A percentile compares a stretch with the other conserved stretches of the same genome.
phyloP scores from a whole-genome alignment of 2,329 filamentous ascomycete genomes.

The Epichloe bromicola region DNA sequence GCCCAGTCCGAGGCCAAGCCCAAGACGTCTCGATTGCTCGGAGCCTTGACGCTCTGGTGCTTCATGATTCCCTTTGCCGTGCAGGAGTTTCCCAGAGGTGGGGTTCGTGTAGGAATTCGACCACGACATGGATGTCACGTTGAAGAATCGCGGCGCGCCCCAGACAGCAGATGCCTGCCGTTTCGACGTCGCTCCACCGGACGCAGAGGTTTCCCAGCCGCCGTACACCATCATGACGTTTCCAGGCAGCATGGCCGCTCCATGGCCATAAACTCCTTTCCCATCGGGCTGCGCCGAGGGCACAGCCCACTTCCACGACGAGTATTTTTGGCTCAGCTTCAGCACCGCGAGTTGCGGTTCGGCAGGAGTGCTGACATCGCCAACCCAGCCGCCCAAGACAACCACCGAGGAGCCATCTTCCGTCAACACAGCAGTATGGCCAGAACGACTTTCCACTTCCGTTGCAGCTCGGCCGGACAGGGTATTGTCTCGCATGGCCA shows the following conservation, averaged over 20 bases:
- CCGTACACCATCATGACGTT: conserved; percentile 58
- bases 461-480: neutral
- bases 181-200: conserved; percentile 15
- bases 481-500: neutral
- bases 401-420: conserved; percentile 67
- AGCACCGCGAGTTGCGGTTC: conserved; percentile 71
- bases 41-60: conserved; percentile 12
- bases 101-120: conserved; percentile 36
- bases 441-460: conserved; percentile 68
- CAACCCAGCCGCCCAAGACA: conserved; percentile 86
- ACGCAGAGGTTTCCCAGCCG: conserved; percentile 37
- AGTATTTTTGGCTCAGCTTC: conserved; percentile 61
- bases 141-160: conserved; percentile 33
- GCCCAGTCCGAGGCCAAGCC: conserved; percentile 53
- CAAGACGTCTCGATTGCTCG: conserved; percentile 25
- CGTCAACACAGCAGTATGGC: conserved; percentile 73
- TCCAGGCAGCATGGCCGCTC: conserved; percentile 48
- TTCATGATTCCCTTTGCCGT: conserved; percentile 3
- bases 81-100: conserved; percentile 2
- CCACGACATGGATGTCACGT: conserved; percentile 45
- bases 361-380: conserved; percentile 61
- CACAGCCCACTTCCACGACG: conserved; percentile 59
- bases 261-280: conserved; percentile 47
- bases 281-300: conserved; percentile 37
- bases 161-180: conserved; percentile 16